These are phyloP conservation scores for Blastomyces emzantsi DNA, from an alignment of 2,329 filamentous ascomycete genomes.

Conservation along the genomic window DNA sequence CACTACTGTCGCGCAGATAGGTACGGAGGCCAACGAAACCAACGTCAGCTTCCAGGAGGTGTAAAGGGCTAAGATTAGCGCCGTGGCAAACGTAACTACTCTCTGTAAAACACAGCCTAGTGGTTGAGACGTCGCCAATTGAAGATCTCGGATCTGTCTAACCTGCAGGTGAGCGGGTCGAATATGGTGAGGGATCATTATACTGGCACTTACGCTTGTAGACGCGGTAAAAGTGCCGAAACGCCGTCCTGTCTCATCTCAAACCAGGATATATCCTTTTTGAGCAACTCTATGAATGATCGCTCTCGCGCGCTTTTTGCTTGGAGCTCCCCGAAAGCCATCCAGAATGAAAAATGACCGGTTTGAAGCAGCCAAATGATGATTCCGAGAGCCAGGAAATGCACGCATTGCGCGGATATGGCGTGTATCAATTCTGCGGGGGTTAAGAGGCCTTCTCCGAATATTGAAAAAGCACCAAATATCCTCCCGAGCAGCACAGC, in stretches of 20 bases:
- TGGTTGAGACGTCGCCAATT: slow-evolving; percentile 69
- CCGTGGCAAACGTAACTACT: slow-evolving; percentile 53
- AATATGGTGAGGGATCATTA: neutral
- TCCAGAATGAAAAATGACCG: slow-evolving; percentile 60
- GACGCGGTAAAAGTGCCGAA: slow-evolving; percentile 58
- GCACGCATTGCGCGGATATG: slow-evolving; percentile 53
- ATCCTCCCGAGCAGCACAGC: slow-evolving; percentile 65
- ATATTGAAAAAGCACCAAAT: slow-evolving; percentile 61
- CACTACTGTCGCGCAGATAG: slow-evolving; percentile 55
- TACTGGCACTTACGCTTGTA: slow-evolving; percentile 57
- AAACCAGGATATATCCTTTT: slow-evolving; percentile 72
- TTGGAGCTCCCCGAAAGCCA: slow-evolving; percentile 72
- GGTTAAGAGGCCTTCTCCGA: slow-evolving; percentile 48
- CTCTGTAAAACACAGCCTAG: slow-evolving; percentile 62
- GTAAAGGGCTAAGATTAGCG: slow-evolving; percentile 63
- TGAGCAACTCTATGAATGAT: slow-evolving; percentile 61
- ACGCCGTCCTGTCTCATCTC: slow-evolving; percentile 64
- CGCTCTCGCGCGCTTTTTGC: slow-evolving; percentile 54
- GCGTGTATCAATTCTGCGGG: slow-evolving; percentile 45
- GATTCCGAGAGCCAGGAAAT: slow-evolving; percentile 54
- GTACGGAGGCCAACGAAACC: slow-evolving; percentile 64
- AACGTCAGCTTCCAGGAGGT: slow-evolving; percentile 79
- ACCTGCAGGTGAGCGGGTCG: slow-evolving; percentile 29
- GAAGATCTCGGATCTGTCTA: slow-evolving; percentile 75
- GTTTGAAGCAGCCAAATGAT: slow-evolving; percentile 60